Evolutionary conservation across 108 stramenopile genomes (phyloP), one percentile per base, ranked within the genome.

Genomic region (Stephanodiscus minutulus): DNA sequence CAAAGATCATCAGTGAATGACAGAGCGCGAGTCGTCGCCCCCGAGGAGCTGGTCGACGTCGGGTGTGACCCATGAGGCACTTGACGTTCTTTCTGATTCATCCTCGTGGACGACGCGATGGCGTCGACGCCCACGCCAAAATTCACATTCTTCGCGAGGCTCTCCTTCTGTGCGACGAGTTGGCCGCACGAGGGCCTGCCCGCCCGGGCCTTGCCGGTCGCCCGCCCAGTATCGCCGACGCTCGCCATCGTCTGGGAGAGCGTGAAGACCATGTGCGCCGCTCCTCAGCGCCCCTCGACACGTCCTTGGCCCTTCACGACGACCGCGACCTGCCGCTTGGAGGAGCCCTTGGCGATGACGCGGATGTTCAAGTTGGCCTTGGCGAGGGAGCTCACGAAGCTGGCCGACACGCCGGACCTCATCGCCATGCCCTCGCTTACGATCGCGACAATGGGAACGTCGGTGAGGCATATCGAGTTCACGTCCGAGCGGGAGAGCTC

Each of bases 361-460:
- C 93, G 89, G 46, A 96, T 88, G 80, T 96, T 96, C 64, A 96
- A 87, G 67, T 90, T 89, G 36, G 93, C 90, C 47, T 83, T 76
- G 53, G 92, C 89, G 31, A 96, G 73, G n/a, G 92, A 85, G 47
- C 66, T 68, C 87, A 94, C 92, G 66, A 96, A 92, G 3, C 85
- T 85, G 0, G 91, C 90, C 0, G 90, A 82, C 3, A 93, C 90
- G 44, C 94, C 94, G 25, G 91, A 86, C n/a, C 71, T 74, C 43
- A 86, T 82, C 25, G 87, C 82, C 94, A 94, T 94, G 3, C 90
- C 90, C 67, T 93, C 94, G 20, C 94, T 91, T 46, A 96, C 88
- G 49, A 91, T 91, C 37, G 94, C 94, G 13, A 96, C 87, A 61
- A 84, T 77, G 53, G 73, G 54, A 25, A 39, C 57, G 35, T 81